Conservation (phyloP, 306 rosid species). For the Heteromeles arbutifolia region DNA sequence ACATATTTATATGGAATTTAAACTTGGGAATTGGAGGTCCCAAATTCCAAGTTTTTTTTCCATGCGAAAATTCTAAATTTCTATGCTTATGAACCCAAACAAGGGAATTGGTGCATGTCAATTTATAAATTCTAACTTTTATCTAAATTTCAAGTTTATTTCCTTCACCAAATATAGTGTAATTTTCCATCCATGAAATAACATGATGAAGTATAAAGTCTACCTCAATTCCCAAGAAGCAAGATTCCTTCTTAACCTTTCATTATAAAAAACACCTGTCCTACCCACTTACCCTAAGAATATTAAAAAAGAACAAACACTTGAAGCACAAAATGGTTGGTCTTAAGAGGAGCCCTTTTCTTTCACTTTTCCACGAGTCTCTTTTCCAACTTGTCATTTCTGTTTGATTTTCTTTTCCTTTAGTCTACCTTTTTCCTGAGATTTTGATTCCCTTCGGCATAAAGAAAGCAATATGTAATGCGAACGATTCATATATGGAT, state of each 20-base stretch:
- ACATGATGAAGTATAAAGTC: not conserved
- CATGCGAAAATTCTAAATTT: no score
- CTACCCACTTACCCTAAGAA: not conserved
- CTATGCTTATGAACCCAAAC: no score
- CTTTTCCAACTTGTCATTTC: slow-evolving; percentile 5
- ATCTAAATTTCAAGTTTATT: no score
- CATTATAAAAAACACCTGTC: not conserved
- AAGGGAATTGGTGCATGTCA: no score
- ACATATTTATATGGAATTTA: no score
- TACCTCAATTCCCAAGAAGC: not conserved
- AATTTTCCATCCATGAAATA: not conserved
- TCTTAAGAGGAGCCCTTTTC: not conserved
- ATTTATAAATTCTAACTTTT: no score
- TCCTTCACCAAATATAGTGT: no score
- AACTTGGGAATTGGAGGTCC: no score
- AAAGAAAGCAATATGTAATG: not conserved
- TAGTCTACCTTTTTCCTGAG: slow-evolving; percentile 2
- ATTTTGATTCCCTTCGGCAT: slow-evolving; percentile 21
- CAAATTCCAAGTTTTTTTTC: no score
- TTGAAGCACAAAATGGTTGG: not conserved
- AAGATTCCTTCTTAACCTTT: not conserved
- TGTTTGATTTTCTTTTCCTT: slow-evolving; percentile 2
- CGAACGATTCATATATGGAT: not conserved
- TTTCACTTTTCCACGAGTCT: slow-evolving; percentile 26
- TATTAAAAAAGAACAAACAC: not conserved